phyloP scores from a whole-genome alignment of 306 rosid species.

The Gillenia trifoliata region DNA sequence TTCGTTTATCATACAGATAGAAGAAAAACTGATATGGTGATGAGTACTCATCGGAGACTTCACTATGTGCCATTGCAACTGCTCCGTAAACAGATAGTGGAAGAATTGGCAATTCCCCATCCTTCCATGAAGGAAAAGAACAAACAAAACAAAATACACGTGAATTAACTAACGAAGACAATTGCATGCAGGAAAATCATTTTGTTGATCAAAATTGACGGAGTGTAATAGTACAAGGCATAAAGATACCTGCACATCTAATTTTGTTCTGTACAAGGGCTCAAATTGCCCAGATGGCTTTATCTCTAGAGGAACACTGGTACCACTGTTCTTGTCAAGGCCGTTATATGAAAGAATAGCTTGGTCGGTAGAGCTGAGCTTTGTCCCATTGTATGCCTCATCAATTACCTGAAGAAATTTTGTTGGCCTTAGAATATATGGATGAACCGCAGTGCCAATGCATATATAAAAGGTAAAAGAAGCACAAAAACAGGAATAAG shows the following conservation, averaged over 20 bases:
- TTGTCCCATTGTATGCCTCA: conserved; percentile 74
- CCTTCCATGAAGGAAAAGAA: conserved; percentile 41
- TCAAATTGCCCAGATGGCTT: conserved; percentile 95
- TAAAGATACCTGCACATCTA: conserved; percentile 67
- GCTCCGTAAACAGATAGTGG: conserved; percentile 93
- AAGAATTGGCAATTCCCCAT: conserved; percentile 91
- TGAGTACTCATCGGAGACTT: conserved; percentile 80
- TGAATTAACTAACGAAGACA: conserved; percentile 10
- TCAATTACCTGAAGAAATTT: conserved; percentile 61
- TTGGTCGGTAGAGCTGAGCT: conserved; percentile 60
- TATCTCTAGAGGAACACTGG: conserved; percentile 71
- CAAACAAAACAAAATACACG: background rate
- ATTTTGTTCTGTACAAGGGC: conserved; percentile 73
- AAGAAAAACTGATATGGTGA: conserved; percentile 88
- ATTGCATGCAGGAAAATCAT: background rate
- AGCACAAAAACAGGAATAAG: background rate
- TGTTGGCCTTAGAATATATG: no score
- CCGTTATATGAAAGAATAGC: conserved; percentile 75
- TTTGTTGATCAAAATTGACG: conserved; percentile 2
- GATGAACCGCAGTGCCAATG: background rate
- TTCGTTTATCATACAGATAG: conserved; percentile 85
- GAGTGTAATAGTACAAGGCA: conserved; percentile 9
- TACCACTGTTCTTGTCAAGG: conserved; percentile 48
- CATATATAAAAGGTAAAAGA: background rate
- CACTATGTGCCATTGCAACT: conserved; percentile 92